Evolutionary conservation across 2,329 filamentous ascomycete genomes (phyloP).

Genomic region (Penicillium sp.): DNA sequence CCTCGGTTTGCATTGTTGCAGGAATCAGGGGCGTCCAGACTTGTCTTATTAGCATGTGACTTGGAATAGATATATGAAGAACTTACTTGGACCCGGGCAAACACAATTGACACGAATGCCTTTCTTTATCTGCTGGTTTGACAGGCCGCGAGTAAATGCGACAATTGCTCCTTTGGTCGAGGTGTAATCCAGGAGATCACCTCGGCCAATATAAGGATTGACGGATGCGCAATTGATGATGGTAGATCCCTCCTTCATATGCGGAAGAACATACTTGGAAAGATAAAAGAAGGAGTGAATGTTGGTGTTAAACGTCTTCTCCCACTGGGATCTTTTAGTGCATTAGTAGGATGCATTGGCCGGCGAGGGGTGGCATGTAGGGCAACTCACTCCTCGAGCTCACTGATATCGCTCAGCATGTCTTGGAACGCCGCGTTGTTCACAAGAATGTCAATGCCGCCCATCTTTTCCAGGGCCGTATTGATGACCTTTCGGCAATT

Average conservation of each 20-base stretch:
- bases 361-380: too few species aligned
- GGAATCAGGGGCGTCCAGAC: conserved; percentile 77
- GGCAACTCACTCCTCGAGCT: conserved; percentile 62
- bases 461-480: conserved; percentile 62
- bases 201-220: conserved; percentile 77
- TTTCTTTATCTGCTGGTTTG: conserved; percentile 68
- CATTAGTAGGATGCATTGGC: not conserved
- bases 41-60: conserved; percentile 9
- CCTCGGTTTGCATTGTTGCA: conserved; percentile 66
- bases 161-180: conserved; percentile 71
- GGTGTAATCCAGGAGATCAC: conserved; percentile 78
- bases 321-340: conserved; percentile 65
- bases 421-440: conserved; percentile 74
- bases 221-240: conserved; percentile 87
- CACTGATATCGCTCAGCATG: conserved; percentile 68
- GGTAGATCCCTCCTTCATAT: conserved; percentile 69
- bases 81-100: conserved; percentile 64
- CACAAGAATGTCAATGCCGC: conserved; percentile 64
- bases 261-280: conserved; percentile 70
- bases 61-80: not conserved
- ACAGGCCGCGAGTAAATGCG: conserved; percentile 72
- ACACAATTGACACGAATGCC: conserved; percentile 76
- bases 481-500: conserved; percentile 70
- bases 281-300: conserved; percentile 80
- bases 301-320: conserved; percentile 76